Percentiles rank a stretch among this genome's conserved stretches.
These are phyloP conservation scores for Lactarius sanguifluus DNA, from an alignment of 768 basidiomycete genomes.

Conservation along the genomic window DNA sequence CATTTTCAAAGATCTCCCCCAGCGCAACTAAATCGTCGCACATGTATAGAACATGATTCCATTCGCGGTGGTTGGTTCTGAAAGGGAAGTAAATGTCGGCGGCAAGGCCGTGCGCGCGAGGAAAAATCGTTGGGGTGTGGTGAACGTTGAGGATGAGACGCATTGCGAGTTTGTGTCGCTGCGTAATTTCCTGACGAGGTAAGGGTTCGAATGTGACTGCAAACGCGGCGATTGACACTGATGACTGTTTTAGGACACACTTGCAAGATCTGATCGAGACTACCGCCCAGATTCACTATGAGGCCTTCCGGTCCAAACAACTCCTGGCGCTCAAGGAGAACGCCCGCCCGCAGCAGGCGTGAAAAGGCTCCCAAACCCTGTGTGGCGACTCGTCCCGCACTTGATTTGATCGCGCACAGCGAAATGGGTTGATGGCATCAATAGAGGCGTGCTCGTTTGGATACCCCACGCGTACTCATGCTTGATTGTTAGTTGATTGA, in stretches of 20 bases:
- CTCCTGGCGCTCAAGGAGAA: slow-evolving; percentile 91
- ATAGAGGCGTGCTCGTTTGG: background rate
- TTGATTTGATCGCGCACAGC: background rate
- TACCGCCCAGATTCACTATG: slow-evolving; percentile 98
- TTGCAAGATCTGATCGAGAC: slow-evolving; percentile 98
- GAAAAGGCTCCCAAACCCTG: background rate
- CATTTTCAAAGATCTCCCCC: background rate
- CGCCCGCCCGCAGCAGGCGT: slow-evolving; percentile 30
- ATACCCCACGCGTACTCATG: background rate
- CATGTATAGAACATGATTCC: slow-evolving; percentile 79
- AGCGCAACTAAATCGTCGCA: background rate
- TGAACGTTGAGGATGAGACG: slow-evolving; percentile 94
- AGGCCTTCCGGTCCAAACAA: slow-evolving; percentile 99
- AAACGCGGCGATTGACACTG: slow-evolving; percentile 2
- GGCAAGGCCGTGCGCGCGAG: slow-evolving; percentile 94
- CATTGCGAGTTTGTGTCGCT: slow-evolving; percentile 99
- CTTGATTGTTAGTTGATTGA: background rate
- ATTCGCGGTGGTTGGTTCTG: slow-evolving; percentile 97
- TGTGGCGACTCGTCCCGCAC: background rate
- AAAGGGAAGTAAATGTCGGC: slow-evolving; percentile 91
- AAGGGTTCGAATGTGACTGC: slow-evolving; percentile 31
- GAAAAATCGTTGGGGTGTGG: slow-evolving; percentile 97
- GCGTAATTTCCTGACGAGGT: slow-evolving; percentile 94
- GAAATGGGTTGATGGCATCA: slow-evolving; percentile 3
- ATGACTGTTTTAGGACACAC: slow-evolving; percentile 65